Conservation (phyloP, 768 basidiomycete genomes). For the Pleurotus sapidus region DNA sequence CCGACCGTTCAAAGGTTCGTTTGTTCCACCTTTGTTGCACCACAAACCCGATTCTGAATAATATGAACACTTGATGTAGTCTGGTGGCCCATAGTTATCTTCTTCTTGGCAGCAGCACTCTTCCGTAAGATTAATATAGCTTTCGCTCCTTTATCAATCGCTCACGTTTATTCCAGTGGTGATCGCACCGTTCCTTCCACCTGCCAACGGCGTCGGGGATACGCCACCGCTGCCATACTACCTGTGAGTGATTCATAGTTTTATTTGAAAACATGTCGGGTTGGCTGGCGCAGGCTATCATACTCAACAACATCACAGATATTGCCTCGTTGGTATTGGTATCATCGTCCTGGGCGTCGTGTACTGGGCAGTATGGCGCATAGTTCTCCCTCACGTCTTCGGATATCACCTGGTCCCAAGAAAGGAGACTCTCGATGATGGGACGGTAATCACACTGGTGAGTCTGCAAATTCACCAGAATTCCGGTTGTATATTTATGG, state of each 20-base stretch:
- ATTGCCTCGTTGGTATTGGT: conserved; percentile 51
- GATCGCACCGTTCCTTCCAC: conserved; percentile 52
- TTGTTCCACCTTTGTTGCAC: too few relatives aligned
- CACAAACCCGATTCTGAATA: too few relatives aligned
- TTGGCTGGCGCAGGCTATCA: background rate
- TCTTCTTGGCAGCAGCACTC: conserved; percentile 47
- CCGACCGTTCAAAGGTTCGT: conserved; percentile 52
- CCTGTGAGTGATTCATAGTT: conserved; percentile 24
- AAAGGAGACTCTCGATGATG: conserved; percentile 49
- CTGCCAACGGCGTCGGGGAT: conserved; percentile 53
- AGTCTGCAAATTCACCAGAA: conserved; percentile 15
- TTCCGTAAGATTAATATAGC: conserved; percentile 39
- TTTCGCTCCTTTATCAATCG: background rate
- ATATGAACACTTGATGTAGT: conserved; percentile 25
- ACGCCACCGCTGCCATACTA: conserved; percentile 62
- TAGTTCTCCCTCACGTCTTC: conserved; percentile 46
- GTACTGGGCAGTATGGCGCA: conserved; percentile 56
- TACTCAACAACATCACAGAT: conserved; percentile 25
- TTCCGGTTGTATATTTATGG: background rate
- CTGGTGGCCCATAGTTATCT: conserved; percentile 53
- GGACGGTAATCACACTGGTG: conserved; percentile 53
- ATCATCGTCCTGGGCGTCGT: conserved; percentile 42
- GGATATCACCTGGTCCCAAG: conserved; percentile 43
- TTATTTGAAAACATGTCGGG: background rate
- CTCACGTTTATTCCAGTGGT: conserved; percentile 33